Conservation (phyloP, 192 early-diverging fungal species). For the Podila minutissima region DNA sequence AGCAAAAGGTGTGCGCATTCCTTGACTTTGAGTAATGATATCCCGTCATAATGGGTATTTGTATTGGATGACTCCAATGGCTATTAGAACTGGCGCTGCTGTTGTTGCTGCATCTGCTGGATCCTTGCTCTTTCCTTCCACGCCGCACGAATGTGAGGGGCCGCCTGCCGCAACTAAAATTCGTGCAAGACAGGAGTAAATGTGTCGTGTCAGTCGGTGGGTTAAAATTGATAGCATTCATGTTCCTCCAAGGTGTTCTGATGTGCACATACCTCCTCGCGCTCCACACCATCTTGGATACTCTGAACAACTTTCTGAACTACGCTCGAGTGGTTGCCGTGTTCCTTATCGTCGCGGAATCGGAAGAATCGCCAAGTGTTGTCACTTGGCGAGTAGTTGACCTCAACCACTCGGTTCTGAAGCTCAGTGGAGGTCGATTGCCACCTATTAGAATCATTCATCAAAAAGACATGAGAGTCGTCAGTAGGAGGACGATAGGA, state of each 20-base stretch:
- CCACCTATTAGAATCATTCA: slow-evolving; percentile 14
- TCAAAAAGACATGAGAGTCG: neutral
- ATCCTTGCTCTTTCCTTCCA: slow-evolving; percentile 44
- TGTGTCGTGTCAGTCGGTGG: neutral
- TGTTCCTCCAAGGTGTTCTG: neutral
- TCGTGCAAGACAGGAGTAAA: neutral
- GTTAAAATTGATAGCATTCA: neutral
- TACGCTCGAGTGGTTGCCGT: slow-evolving; percentile 72
- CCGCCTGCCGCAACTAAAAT: slow-evolving; percentile 26
- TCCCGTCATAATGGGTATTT: no score
- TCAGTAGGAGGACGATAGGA: neutral
- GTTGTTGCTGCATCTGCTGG: neutral
- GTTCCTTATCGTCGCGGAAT: slow-evolving; percentile 82
- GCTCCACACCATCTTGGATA: slow-evolving; percentile 77
- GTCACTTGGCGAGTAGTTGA: slow-evolving; percentile 62
- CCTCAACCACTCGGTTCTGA: slow-evolving; percentile 73
- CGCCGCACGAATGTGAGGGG: slow-evolving; percentile 41
- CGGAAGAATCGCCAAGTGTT: slow-evolving; percentile 77
- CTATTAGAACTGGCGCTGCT: neutral
- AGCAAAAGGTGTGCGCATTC: no score
- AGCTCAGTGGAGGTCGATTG: slow-evolving; percentile 33
- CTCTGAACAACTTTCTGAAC: slow-evolving; percentile 71
- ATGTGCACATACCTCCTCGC: slow-evolving; percentile 59
- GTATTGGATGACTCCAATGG: no score
- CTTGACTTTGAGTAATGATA: no score